Conservation (phyloP, 305 asterid genomes). For the Solanum aculeatissimum region DNA sequence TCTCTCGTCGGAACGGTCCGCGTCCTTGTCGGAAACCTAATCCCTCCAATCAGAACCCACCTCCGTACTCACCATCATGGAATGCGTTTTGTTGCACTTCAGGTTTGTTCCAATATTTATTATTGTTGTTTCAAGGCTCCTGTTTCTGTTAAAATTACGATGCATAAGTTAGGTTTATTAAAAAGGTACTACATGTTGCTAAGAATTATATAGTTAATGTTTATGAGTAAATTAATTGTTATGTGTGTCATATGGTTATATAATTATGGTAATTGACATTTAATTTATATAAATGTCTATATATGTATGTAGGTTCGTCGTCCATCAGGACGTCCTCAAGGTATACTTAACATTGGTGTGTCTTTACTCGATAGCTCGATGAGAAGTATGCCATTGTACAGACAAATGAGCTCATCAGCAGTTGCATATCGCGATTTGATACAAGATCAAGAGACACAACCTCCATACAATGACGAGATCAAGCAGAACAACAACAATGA, state of each 20-base stretch:
- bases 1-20: constrained; percentile 62
- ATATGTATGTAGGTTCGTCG: constrained; percentile 48
- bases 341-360: constrained; percentile 78
- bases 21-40: constrained; percentile 65
- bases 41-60: constrained; percentile 31
- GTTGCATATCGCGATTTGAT: constrained; percentile 61
- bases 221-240: too few species aligned
- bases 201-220: too few species aligned
- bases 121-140: too few species aligned
- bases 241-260: too few species aligned
- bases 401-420: constrained; percentile 55
- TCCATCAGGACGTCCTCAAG: constrained; percentile 90
- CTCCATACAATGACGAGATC: not conserved
- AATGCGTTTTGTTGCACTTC: constrained; percentile 76
- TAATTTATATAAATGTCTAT: not conserved
- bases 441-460: constrained; percentile 18
- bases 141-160: too few species aligned
- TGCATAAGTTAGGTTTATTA: too few species aligned
- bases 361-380: constrained; percentile 60
- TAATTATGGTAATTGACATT: not conserved
- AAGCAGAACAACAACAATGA: not conserved
- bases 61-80: constrained; percentile 24
- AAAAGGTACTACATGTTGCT: too few species aligned
- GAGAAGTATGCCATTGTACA: constrained; percentile 81
- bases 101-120: constrained; percentile 13